Percentiles rank a stretch among this genome's conserved stretches.
Conservation (phyloP, 73 alveolate genomes). For the Tetrahymena elliotti region DNA sequence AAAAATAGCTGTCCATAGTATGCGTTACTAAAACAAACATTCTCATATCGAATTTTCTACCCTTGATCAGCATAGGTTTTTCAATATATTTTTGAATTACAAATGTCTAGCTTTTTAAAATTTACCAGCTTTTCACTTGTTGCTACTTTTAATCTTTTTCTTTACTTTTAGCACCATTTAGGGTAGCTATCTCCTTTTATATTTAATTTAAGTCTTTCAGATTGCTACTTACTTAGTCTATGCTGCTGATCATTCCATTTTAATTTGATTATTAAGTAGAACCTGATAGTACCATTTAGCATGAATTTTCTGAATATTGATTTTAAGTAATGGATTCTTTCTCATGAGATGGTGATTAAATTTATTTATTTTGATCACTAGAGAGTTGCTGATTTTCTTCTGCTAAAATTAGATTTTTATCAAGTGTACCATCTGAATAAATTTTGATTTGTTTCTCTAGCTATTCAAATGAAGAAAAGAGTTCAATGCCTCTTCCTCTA, state of each 20-base stretch:
- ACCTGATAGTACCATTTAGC: not conserved
- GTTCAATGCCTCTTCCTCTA: slow-evolving; percentile 40
- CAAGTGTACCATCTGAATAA: not conserved
- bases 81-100: slow-evolving; percentile 72
- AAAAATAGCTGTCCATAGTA: slow-evolving; percentile 55
- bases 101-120: not conserved
- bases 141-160: not conserved
- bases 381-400: not conserved
- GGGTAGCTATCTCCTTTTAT: not conserved
- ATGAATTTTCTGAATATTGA: not conserved
- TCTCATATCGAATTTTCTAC: slow-evolving; percentile 78
- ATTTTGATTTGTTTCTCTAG: not conserved
- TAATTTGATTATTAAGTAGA: not conserved
- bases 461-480: slow-evolving; percentile 5
- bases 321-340: not conserved
- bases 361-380: not conserved
- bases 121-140: not conserved
- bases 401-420: not conserved
- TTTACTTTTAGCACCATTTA: not conserved
- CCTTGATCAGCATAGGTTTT: slow-evolving; percentile 64
- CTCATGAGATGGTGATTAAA: not conserved
- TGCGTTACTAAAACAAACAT: slow-evolving; percentile 71
- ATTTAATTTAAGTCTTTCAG: not conserved
- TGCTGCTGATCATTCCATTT: not conserved
- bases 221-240: not conserved